These are phyloP conservation scores for Tilletia caries DNA, from an alignment of 1,284 basidiomycete species.

Conservation along the genomic window DNA sequence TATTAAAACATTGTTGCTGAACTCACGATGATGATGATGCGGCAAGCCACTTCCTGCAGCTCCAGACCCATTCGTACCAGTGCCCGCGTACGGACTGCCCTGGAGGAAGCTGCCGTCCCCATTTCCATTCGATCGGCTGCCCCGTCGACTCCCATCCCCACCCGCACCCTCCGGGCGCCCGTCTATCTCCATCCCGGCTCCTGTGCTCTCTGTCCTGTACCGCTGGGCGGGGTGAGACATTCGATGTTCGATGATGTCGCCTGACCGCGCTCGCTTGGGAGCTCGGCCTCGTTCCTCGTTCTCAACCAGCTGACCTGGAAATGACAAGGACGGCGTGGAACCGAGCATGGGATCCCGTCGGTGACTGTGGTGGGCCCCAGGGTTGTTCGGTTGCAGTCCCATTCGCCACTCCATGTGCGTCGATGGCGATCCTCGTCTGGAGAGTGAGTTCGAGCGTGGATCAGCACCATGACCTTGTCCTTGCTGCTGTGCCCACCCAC, in stretches of 20 bases:
- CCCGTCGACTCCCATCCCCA: background rate
- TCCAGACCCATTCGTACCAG: conserved; percentile 9
- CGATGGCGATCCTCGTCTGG: conserved; percentile 2
- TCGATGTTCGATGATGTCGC: background rate
- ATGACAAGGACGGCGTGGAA: background rate
- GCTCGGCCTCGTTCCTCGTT: conserved; percentile 9
- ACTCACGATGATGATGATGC: conserved; percentile 24
- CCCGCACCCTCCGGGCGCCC: background rate
- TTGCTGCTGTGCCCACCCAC: conserved; percentile 1
- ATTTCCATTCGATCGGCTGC: conserved; percentile 12
- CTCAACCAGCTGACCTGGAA: background rate
- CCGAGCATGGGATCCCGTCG: conserved; percentile 4
- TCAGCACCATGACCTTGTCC: conserved; percentile 8
- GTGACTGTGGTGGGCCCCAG: conserved; percentile 12
- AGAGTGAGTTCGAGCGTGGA: background rate
- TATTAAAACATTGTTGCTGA: background rate
- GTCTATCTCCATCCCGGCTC: background rate
- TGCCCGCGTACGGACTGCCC: background rate
- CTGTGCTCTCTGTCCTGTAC: background rate
- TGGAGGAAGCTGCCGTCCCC: conserved; percentile 19
- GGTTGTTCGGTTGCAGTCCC: background rate
- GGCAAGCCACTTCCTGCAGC: conserved; percentile 1
- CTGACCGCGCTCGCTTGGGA: conserved; percentile 3
- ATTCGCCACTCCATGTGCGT: background rate
- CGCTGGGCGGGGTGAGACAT: background rate